Evolutionary conservation across 2,329 filamentous ascomycete species (phyloP).

Genomic region (Conoideocrella luteorostrata): DNA sequence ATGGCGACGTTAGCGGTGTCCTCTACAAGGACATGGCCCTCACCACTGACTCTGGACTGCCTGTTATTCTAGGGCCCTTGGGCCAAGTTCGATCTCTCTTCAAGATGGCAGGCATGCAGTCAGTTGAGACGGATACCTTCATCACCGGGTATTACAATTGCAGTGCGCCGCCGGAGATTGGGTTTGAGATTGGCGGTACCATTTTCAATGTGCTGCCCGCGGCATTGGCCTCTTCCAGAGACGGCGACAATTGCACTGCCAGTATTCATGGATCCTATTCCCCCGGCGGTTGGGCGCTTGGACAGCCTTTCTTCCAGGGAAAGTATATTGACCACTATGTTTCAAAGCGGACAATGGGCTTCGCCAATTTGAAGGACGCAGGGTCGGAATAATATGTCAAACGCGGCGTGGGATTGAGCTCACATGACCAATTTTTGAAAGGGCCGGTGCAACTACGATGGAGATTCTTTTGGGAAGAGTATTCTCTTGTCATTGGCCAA

Average conservation of each 20-base stretch:
- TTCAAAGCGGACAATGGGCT: constrained; percentile 11
- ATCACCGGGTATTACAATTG: constrained; percentile 14
- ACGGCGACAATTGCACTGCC: constrained; percentile 14
- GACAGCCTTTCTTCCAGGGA: constrained; percentile 18
- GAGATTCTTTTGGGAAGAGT: too few species aligned
- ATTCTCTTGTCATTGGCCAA: too few species aligned
- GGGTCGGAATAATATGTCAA: too few species aligned
- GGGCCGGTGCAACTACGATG: too few species aligned
- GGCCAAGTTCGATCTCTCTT: constrained; percentile 10
- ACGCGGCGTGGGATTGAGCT: too few species aligned
- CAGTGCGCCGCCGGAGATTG: constrained; percentile 11
- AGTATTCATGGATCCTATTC: constrained; percentile 11
- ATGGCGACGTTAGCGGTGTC: not conserved
- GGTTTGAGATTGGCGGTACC: constrained; percentile 9
- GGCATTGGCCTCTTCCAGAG: constrained; percentile 11
- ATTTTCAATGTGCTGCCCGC: constrained; percentile 14
- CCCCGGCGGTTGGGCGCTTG: constrained; percentile 15
- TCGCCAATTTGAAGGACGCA: constrained; percentile 11
- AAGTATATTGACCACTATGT: constrained; percentile 16
- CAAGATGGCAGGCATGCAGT: constrained; percentile 10
- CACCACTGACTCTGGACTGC: constrained; percentile 14
- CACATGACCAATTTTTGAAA: too few species aligned
- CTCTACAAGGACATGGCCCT: constrained; percentile 5
- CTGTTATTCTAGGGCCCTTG: constrained; percentile 14
- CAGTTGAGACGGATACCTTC: constrained; percentile 6